These are phyloP conservation scores for Tuber umbilicatum DNA, from an alignment of 495 filamentous ascomycete genomes.

Conservation along the genomic window DNA sequence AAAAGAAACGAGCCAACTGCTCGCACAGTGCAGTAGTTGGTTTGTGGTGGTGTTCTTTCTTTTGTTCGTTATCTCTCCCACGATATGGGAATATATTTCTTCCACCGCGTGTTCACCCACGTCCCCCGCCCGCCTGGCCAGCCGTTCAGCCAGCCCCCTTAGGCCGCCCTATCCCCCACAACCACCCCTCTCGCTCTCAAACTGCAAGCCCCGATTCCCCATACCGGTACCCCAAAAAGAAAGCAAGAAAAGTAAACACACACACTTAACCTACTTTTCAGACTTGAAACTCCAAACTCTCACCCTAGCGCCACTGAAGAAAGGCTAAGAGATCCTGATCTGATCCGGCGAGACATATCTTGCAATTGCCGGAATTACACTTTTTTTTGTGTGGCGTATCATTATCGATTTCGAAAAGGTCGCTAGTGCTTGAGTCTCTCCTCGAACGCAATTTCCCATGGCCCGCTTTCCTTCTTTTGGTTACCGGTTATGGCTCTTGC, in stretches of 20 bases:
- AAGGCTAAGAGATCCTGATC: not conserved
- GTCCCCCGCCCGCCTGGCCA: slow-evolving; percentile 2
- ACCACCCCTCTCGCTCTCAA: not conserved
- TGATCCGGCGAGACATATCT: not conserved
- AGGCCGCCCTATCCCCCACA: not conserved
- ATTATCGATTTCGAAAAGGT: not conserved
- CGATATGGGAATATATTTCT: not conserved
- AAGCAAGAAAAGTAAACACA: slow-evolving; percentile 12
- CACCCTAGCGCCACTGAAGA: not conserved
- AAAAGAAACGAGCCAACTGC: not conserved
- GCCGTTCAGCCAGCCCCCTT: not conserved
- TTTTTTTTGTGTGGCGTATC: not conserved
- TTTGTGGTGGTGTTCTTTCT: not conserved
- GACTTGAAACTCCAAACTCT: not conserved
- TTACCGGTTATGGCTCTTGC: not conserved
- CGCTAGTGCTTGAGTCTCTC: not conserved
- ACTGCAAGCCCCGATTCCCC: not conserved
- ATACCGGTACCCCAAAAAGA: not conserved
- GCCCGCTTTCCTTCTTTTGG: not conserved
- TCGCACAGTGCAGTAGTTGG: not conserved
- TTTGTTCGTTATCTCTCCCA: not conserved
- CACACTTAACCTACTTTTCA: slow-evolving; percentile 1
- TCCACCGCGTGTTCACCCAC: not conserved
- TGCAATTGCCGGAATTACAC: not conserved
- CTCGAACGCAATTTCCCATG: not conserved